Evolutionary conservation across 2,329 filamentous ascomycete species (phyloP), one percentile per base, ranked within the genome.

Genomic region (Orbilia brochopaga): DNA sequence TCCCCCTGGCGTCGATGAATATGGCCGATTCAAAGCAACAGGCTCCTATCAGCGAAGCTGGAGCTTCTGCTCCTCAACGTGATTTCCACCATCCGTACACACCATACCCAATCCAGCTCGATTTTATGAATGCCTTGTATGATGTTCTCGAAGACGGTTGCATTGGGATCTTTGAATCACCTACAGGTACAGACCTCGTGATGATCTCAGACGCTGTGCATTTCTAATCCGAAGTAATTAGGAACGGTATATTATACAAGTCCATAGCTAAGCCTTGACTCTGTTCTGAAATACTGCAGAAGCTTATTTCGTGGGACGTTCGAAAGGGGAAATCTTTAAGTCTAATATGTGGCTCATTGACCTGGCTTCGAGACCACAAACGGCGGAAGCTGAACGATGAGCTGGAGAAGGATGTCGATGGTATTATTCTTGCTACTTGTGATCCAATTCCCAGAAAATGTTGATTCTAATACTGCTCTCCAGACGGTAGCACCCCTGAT

Each of bases 291-390:
- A 46, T 1, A n/a, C 10, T 32, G 30, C 21, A 53, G 13, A 44
- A 51, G 51, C 46, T 55, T 32, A 63, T 42, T 46, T 19, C 17
- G 30, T 54, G 58, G 11, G 32, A 23, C 63, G 8, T 53, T 17
- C 10, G 42, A 17, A 74, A 90, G 83, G 92, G 92, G 50, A 97
- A 97, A 84, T 96, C 92, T 0, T 80, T 97, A 50, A 96, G 92
- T 74, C 83, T 97, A 27, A 94, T 97, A 74, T 97, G 92, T 78
- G 90, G 89, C 44, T 88, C 92, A 4, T 79, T 97, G 76, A 96
- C 92, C 1, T 97, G 92, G 92, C 83, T 97, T n/a, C 88, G 92
- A 53, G 86, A 90, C 64, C 86, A 92, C 80, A 93, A 95, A 61
- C 61, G 73, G 24, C 56, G 69, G 51, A 54, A 69, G 13, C 57